phyloP scores from a whole-genome alignment of 805 yeast species.

The Cyberlindnera lachancei region DNA sequence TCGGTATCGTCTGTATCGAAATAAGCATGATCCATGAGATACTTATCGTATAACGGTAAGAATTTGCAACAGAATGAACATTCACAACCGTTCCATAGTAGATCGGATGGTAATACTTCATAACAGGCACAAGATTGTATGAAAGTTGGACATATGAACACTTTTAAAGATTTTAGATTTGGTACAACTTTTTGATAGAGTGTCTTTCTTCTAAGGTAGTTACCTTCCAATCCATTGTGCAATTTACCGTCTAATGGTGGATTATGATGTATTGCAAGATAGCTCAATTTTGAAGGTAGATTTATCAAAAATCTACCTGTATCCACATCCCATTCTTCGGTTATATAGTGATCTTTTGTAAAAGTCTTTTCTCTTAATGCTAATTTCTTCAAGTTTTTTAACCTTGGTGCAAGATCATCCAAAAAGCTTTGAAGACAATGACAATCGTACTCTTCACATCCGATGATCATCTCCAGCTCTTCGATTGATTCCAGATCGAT shows the following conservation, averaged over 20 bases:
- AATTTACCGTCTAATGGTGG: slow-evolving; percentile 53
- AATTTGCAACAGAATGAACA: slow-evolving; percentile 46
- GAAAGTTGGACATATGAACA: slow-evolving; percentile 50
- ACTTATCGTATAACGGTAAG: slow-evolving; percentile 49
- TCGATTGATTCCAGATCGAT: slow-evolving; percentile 26
- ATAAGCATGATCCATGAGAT: slow-evolving; percentile 56
- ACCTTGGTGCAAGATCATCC: slow-evolving; percentile 28
- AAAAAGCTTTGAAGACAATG: slow-evolving; percentile 39
- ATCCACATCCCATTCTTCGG: slow-evolving; percentile 48
- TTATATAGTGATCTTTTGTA: slow-evolving; percentile 38
- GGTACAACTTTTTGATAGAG: slow-evolving; percentile 46
- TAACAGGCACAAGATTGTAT: slow-evolving; percentile 56
- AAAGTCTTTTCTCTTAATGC: slow-evolving; percentile 28
- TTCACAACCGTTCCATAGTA: slow-evolving; percentile 73
- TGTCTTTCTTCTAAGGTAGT: slow-evolving; percentile 50
- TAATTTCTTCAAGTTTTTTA: slow-evolving; percentile 19
- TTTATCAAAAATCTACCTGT: slow-evolving; percentile 34
- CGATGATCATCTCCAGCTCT: slow-evolving; percentile 44
- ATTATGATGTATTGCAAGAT: slow-evolving; percentile 46
- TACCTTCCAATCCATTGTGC: slow-evolving; percentile 67
- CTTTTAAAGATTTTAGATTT: slow-evolving; percentile 31
- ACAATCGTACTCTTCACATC: slow-evolving; percentile 42
- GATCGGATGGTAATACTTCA: slow-evolving; percentile 61
- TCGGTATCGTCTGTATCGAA: slow-evolving; percentile 37
- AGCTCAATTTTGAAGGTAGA: slow-evolving; percentile 28